These are phyloP conservation scores for Verticillium alfalfae DNA, from an alignment of 2,329 filamentous ascomycete species.

Conservation along the genomic window DNA sequence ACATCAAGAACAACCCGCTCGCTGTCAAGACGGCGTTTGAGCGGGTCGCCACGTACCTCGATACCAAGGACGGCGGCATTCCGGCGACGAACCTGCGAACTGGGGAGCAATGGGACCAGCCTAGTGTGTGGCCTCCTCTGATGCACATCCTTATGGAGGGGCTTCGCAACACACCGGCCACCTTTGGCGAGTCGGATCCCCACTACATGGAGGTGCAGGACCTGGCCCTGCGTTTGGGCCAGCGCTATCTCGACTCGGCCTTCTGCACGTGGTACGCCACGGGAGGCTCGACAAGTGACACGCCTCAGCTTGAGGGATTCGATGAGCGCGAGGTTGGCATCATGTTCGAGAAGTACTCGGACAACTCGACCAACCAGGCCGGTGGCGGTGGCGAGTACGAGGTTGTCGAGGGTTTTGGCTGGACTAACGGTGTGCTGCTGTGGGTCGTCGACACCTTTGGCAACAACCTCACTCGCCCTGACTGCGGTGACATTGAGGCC, in stretches of 20 bases:
- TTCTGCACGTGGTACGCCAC: slow-evolving; percentile 68
- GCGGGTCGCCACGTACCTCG: slow-evolving; percentile 48
- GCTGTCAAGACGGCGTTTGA: slow-evolving; percentile 49
- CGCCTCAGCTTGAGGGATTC: slow-evolving; percentile 43
- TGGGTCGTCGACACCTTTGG: slow-evolving; percentile 61
- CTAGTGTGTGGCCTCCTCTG: slow-evolving; percentile 65
- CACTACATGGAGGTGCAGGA: slow-evolving; percentile 48
- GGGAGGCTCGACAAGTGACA: slow-evolving; percentile 52
- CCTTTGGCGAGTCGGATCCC: slow-evolving; percentile 46
- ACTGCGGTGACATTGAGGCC: slow-evolving; percentile 46
- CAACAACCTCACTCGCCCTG: slow-evolving; percentile 45
- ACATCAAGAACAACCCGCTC: slow-evolving; percentile 52
- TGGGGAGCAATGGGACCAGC: slow-evolving; percentile 65
- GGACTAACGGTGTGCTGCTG: slow-evolving; percentile 64
- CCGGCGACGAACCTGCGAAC: slow-evolving; percentile 56
- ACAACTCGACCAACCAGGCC: slow-evolving; percentile 53
- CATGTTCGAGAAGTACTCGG: slow-evolving; percentile 67
- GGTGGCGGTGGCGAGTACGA: slow-evolving; percentile 64
- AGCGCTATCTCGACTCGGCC: slow-evolving; percentile 61
- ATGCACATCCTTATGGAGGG: slow-evolving; percentile 60
- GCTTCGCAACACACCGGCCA: slow-evolving; percentile 53
- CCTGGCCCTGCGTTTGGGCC: slow-evolving; percentile 53
- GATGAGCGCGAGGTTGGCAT: slow-evolving; percentile 41
- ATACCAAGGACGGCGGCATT: slow-evolving; percentile 48
- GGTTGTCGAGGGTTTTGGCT: slow-evolving; percentile 66